Evolutionary conservation across 208 protist genomes (phyloP).

Genomic region (Polymyxa betae): DNA sequence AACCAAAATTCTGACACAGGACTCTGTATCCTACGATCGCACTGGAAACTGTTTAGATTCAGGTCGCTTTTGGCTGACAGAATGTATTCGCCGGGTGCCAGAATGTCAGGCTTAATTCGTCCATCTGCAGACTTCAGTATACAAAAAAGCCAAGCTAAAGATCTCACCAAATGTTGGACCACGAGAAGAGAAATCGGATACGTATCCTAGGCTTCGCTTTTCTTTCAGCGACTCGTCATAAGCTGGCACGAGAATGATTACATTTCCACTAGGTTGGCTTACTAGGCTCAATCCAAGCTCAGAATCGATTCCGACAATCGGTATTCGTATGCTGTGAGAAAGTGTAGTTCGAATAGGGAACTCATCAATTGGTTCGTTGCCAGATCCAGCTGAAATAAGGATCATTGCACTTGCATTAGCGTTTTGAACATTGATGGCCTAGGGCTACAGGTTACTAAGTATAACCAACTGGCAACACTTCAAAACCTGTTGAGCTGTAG

Average conservation of each 20-base stretch:
- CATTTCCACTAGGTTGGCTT: background rate
- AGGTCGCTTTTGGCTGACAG: constrained; percentile 39
- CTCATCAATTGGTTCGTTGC: constrained; percentile 9
- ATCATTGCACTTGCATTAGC: background rate
- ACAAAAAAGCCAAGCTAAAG: background rate
- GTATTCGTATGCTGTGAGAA: background rate
- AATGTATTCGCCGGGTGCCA: constrained; percentile 55
- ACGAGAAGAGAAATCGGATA: constrained; percentile 44
- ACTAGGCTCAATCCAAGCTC: background rate
- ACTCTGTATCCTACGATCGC: constrained; percentile 31
- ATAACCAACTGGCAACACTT: background rate
- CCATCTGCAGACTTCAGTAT: background rate
- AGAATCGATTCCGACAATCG: background rate
- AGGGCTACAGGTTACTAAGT: background rate
- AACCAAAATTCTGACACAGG: background rate
- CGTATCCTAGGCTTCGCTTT: constrained; percentile 25
- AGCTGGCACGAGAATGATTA: constrained; percentile 15
- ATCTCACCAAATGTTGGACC: constrained; percentile 9
- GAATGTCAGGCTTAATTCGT: constrained; percentile 60
- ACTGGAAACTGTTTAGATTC: background rate
- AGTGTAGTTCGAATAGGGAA: background rate
- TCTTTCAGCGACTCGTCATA: constrained; percentile 48
- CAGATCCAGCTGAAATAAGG: background rate
- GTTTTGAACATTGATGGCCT: background rate
- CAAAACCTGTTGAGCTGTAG: background rate